Evolutionary conservation across 2,329 filamentous ascomycete genomes (phyloP).

Genomic region (Parastagonospora nodorum): DNA sequence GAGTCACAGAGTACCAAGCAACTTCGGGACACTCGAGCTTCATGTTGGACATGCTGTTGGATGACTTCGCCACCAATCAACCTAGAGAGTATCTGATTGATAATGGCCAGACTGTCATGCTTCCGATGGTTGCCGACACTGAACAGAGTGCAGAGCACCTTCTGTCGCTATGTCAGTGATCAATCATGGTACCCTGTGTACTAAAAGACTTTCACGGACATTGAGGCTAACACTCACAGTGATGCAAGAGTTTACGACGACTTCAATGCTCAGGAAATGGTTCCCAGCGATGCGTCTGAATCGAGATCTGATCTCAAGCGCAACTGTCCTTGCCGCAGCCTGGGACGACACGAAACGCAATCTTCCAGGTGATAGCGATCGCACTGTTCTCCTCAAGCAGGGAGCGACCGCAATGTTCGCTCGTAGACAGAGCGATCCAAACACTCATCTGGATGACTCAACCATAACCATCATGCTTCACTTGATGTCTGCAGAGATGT

Average conservation of each 20-base stretch:
- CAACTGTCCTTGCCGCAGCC: slow-evolving; percentile 26
- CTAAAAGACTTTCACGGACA: slow-evolving; percentile 18
- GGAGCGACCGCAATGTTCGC: slow-evolving; percentile 36
- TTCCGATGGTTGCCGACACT: too few relatives aligned
- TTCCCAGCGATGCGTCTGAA: slow-evolving; percentile 31
- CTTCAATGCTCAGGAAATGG: slow-evolving; percentile 30
- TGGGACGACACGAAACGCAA: slow-evolving; percentile 37
- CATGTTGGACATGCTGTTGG: too few relatives aligned
- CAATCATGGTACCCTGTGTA: too few relatives aligned
- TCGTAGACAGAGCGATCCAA: slow-evolving; percentile 17
- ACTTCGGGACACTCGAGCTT: too few relatives aligned
- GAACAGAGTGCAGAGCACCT: too few relatives aligned
- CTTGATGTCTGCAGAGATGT: slow-evolving; percentile 37
- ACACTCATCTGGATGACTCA: slow-evolving; percentile 19
- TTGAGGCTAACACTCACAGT: slow-evolving; percentile 15
- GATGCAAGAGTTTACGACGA: slow-evolving; percentile 27
- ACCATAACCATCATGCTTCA: slow-evolving; percentile 39
- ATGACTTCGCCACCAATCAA: too few relatives aligned
- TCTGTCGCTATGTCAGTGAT: too few relatives aligned
- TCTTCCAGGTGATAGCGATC: slow-evolving; percentile 28
- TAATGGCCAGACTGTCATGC: too few relatives aligned
- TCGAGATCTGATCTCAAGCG: slow-evolving; percentile 32
- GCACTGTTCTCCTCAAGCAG: slow-evolving; percentile 29
- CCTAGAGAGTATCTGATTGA: too few relatives aligned
- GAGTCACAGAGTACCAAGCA: too few relatives aligned